Conservation (phyloP, 192 early-diverging fungal species). For the Haplosporangium gracile region DNA sequence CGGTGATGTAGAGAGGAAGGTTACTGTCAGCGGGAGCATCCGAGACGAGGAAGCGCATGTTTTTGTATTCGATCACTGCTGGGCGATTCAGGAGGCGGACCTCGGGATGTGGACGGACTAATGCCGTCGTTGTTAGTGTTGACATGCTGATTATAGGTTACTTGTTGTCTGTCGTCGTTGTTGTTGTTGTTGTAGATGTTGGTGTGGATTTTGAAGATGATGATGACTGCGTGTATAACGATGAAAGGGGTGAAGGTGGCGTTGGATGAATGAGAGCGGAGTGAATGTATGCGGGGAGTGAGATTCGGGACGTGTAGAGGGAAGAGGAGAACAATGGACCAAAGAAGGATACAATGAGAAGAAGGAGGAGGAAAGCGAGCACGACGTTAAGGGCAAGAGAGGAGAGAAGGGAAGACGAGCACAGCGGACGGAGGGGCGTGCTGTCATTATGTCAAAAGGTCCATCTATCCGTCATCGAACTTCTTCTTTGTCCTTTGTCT, state of each 20-base stretch:
- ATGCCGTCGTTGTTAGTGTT: slow-evolving; percentile 5
- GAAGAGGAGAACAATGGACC: background rate
- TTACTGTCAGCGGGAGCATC: slow-evolving; percentile 83
- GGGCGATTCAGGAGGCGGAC: slow-evolving; percentile 68
- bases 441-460: background rate
- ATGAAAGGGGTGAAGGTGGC: background rate
- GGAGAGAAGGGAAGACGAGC: background rate
- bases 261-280: background rate
- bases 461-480: background rate
- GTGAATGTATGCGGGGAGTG: background rate
- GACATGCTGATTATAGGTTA: background rate
- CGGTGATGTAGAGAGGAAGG: slow-evolving; percentile 74
- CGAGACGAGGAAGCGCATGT: slow-evolving; percentile 81
- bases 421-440: background rate
- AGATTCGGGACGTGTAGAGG: background rate
- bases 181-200: background rate
- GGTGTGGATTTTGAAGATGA: background rate
- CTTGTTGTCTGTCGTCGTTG: background rate
- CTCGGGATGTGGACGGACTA: slow-evolving; percentile 4
- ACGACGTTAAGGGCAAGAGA: no score
- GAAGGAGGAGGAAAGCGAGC: background rate
- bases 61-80: slow-evolving; percentile 75
- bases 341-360: background rate
- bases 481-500: background rate
- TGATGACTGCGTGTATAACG: background rate